Conservation (phyloP, 2,329 filamentous ascomycete genomes). For the Colletotrichum tropicale region DNA sequence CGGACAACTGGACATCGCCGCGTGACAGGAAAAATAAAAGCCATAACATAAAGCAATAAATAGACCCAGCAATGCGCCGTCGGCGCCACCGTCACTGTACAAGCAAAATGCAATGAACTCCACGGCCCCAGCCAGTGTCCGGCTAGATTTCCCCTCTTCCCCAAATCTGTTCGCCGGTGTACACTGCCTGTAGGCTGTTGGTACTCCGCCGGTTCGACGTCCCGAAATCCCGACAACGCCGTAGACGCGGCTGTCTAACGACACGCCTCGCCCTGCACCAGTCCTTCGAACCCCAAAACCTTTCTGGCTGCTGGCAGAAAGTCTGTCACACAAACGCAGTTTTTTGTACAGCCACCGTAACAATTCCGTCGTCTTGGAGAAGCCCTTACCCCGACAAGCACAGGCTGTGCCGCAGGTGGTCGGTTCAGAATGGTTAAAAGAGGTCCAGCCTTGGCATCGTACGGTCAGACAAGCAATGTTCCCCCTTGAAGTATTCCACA, state of each 20-base stretch:
- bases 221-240: constrained; percentile 12
- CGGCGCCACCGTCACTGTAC: not conserved
- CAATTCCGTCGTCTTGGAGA: not conserved
- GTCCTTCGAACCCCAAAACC: not conserved
- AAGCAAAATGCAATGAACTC: not conserved
- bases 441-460: not conserved
- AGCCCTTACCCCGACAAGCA: not conserved
- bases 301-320: not conserved
- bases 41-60: not conserved
- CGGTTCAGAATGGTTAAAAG: not conserved
- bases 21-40: no score
- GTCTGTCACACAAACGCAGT: not conserved
- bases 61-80: not conserved
- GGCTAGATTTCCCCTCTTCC: not conserved
- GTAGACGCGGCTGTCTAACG: not conserved
- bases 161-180: not conserved
- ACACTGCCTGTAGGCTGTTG: not conserved
- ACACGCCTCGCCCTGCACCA: not conserved
- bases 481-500: not conserved
- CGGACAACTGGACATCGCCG: not conserved
- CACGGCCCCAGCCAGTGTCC: not conserved
- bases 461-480: not conserved
- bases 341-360: not conserved
- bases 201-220: constrained; percentile 11
- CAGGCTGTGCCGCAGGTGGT: not conserved